These are phyloP conservation scores for Penicillium verhagenii DNA, from an alignment of 495 filamentous ascomycete species.

Conservation along the genomic window DNA sequence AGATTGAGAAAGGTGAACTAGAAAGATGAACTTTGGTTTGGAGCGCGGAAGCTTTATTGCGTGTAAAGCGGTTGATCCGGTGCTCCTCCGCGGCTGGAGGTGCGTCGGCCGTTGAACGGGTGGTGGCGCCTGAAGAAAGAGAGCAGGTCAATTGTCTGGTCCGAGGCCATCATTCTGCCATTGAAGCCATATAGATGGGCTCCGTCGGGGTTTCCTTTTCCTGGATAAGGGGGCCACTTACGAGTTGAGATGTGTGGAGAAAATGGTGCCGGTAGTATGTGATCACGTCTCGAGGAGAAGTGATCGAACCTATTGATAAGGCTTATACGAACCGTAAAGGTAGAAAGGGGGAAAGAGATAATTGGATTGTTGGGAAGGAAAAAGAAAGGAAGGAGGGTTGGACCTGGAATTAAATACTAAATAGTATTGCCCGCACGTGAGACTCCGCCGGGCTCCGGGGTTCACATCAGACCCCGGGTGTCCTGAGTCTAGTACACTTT, in stretches of 20 bases:
- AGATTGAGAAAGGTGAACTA: slow-evolving; percentile 25
- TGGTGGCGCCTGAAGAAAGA: slow-evolving; percentile 72
- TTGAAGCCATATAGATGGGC: background rate
- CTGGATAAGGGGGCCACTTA: slow-evolving; percentile 24
- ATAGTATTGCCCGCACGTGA: slow-evolving; percentile 10
- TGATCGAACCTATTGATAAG: slow-evolving; percentile 42
- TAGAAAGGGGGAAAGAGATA: slow-evolving; percentile 8
- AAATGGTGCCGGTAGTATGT: slow-evolving; percentile 50
- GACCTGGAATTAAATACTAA: slow-evolving; percentile 12
- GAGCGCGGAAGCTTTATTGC: slow-evolving; percentile 43
- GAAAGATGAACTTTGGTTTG: slow-evolving; percentile 18
- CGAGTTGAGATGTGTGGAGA: slow-evolving; percentile 52
- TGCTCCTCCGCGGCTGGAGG: slow-evolving; percentile 82
- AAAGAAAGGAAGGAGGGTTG: background rate
- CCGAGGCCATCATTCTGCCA: background rate
- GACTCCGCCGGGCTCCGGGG: slow-evolving; percentile 16
- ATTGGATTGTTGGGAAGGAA: slow-evolving; percentile 10
- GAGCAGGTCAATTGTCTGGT: slow-evolving; percentile 15
- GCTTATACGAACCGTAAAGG: slow-evolving; percentile 33
- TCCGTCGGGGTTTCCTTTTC: background rate
- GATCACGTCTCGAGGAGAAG: slow-evolving; percentile 44
- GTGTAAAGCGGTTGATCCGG: slow-evolving; percentile 71
- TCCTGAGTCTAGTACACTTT: background rate
- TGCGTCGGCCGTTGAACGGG: slow-evolving; percentile 96
- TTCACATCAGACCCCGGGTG: background rate